Evolutionary conservation across 1,139 yeast species (phyloP), one percentile per base, ranked within the genome.

Genomic region (Saccharomyces hybrid): DNA sequence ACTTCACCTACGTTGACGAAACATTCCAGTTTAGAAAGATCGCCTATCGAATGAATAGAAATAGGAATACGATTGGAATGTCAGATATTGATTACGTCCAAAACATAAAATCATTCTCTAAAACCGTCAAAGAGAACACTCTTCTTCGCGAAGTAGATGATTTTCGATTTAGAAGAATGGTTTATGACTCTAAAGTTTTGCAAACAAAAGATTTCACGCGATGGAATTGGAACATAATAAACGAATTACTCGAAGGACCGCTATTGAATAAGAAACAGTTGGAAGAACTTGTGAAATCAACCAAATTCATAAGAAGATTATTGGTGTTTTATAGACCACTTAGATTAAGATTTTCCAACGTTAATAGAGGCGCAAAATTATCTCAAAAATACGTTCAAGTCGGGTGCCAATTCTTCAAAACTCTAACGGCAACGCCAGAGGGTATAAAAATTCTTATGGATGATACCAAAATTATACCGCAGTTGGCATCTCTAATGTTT

Each of bases 241-340:
- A 79, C 7, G 85, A 81, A 54, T 71, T 93, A 25, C 79, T 90
- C 56, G 86, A 81, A 60, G 96, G 97, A 0, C 96, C 97, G 0
- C 71, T 93, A 26, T 70, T 81, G 54, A 85, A 83, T 61, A 85
- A 89, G 0, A 80, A 76, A 59, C 73, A 90, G 49, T 76, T 95
- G 52, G 96, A 89, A 32, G 99, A 93, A 57, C 74, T 87, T 0
- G 75, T 84, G 42, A 85, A 81, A 60, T 85, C 88, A 8, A 86
- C 98, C 0, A 91, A 90, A 64, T 89, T 93, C 63, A 77, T 91
- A 68, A 91, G 93, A 65, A 74, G 97, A 54, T 69, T 93, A 32
- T 71, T 91, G 64, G 87, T 96, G 2, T 95, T 93, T 67, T 93
- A 84, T 67, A 77, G 98, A 51, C 99, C 99, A 0, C 86, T 91